phyloP scores from a whole-genome alignment of 495 filamentous ascomycete genomes.

The Amphirosellinia nigrospora region DNA sequence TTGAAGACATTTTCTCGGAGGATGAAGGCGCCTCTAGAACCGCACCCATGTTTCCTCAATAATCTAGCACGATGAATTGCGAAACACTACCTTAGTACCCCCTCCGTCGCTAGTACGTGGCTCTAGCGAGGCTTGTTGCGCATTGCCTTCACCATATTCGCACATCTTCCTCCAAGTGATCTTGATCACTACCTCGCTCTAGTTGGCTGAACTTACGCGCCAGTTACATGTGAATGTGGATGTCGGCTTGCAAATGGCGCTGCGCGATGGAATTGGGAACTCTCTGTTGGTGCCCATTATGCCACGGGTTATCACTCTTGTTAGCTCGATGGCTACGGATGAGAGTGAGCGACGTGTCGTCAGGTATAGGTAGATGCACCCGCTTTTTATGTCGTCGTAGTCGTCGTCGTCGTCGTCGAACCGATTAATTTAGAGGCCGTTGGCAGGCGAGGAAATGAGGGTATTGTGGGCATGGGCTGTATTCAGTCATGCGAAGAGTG shows the following conservation, averaged over 20 bases:
- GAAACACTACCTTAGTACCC: background rate
- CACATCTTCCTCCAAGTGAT: background rate
- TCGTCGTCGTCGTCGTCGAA: background rate
- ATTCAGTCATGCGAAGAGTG: background rate
- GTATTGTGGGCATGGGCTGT: background rate
- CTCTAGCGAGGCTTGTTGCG: background rate
- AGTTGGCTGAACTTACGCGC: background rate
- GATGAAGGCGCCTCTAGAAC: background rate
- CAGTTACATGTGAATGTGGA: background rate
- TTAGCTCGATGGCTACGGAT: too few species aligned
- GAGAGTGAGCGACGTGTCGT: background rate
- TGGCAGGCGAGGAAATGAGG: background rate
- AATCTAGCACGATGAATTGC: background rate
- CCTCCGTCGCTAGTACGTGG: background rate
- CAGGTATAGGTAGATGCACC: background rate
- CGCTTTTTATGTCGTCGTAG: too few species aligned
- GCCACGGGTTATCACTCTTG: too few species aligned
- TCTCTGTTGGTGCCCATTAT: too few species aligned
- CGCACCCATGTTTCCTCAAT: too few species aligned
- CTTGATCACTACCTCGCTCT: background rate
- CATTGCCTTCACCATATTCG: background rate
- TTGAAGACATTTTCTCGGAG: background rate
- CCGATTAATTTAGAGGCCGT: background rate
- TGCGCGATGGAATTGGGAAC: background rate
- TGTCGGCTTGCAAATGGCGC: background rate